Conservation (phyloP, 192 early-diverging fungal species). For the Backusella westeae region DNA sequence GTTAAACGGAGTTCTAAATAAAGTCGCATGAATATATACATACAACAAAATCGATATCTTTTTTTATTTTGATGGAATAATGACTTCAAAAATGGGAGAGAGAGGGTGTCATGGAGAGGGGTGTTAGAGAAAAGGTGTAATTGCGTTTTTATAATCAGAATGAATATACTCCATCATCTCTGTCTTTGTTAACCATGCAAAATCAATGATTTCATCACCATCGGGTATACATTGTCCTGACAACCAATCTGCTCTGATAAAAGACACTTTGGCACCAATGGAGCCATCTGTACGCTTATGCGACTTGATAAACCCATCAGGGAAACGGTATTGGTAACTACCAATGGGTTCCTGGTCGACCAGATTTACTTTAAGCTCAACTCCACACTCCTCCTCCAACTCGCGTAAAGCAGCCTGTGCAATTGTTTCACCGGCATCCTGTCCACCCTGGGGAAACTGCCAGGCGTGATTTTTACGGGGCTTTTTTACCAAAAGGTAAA, state of each 20-base stretch:
- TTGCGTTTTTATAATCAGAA: slow-evolving; percentile 48
- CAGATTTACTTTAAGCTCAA: slow-evolving; percentile 67
- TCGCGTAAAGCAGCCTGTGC: slow-evolving; percentile 70
- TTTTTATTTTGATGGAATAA: neutral
- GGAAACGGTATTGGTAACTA: slow-evolving; percentile 44
- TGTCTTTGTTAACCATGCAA: slow-evolving; percentile 73
- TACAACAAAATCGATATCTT: neutral
- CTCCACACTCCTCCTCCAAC: slow-evolving; percentile 69
- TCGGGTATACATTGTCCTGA: slow-evolving; percentile 69
- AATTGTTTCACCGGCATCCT: slow-evolving; percentile 64
- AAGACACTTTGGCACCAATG: slow-evolving; percentile 23
- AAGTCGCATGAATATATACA: neutral
- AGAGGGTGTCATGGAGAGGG: neutral
- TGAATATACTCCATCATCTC: slow-evolving; percentile 58
- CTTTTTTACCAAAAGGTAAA: slow-evolving; percentile 81
- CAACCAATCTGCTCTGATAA: slow-evolving; percentile 63
- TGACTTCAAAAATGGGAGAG: no score
- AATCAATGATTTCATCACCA: slow-evolving; percentile 59
- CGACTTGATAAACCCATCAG: slow-evolving; percentile 12
- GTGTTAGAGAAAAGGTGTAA: slow-evolving; percentile 47
- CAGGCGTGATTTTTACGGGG: slow-evolving; percentile 57
- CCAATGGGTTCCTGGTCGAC: slow-evolving; percentile 76
- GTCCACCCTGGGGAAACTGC: slow-evolving; percentile 71
- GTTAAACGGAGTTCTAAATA: slow-evolving; percentile 18
- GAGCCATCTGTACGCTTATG: slow-evolving; percentile 5